Percentiles rank a stretch among this genome's conserved stretches.
These are phyloP conservation scores for Calonectria hongkongensis DNA, from an alignment of 2,329 filamentous ascomycete genomes.

Conservation along the genomic window DNA sequence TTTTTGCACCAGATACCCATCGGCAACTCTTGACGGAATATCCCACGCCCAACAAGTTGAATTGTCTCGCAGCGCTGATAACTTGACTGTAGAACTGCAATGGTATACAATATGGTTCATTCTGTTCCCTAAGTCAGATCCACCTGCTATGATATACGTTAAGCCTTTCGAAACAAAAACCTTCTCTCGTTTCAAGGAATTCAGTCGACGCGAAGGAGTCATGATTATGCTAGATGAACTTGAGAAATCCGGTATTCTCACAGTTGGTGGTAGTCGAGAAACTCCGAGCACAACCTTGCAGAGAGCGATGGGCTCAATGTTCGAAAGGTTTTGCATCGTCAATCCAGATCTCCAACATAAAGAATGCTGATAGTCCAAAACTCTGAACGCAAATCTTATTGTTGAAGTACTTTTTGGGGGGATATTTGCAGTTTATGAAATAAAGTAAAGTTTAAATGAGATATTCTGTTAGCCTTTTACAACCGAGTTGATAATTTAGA, in stretches of 20 bases:
- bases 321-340: neutral
- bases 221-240: neutral
- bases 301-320: neutral
- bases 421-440: no score
- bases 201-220: neutral
- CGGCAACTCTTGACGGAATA: neutral
- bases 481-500: no score
- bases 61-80: neutral
- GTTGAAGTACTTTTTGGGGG: no score
- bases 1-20: neutral
- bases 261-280: neutral
- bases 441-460: no score
- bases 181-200: neutral
- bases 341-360: no score
- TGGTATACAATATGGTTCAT: neutral
- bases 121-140: neutral
- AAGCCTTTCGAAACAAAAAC: neutral
- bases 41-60: neutral
- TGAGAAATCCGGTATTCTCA: neutral
- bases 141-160: neutral
- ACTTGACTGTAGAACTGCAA: neutral
- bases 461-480: no score
- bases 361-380: no score
- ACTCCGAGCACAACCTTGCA: neutral
- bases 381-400: no score